These are phyloP conservation scores for Candida sp. DNA, from an alignment of 1,139 yeast genomes.

Conservation along the genomic window DNA sequence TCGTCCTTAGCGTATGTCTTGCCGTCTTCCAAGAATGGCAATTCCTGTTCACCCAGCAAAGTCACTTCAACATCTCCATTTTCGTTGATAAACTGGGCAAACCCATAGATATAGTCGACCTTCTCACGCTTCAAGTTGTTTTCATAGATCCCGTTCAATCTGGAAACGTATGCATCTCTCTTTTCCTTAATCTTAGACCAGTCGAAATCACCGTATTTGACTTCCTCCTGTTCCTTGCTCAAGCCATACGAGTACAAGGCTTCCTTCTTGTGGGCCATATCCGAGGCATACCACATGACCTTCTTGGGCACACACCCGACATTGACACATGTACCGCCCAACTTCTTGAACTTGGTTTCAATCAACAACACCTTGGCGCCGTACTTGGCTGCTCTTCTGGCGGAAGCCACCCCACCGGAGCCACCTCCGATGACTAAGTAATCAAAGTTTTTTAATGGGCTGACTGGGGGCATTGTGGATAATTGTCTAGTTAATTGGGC, in stretches of 20 bases:
- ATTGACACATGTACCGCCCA: slow-evolving; percentile 99
- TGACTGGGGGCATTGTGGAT: slow-evolving; percentile 49
- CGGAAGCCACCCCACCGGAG: slow-evolving; percentile 99
- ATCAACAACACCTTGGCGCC: slow-evolving; percentile 89
- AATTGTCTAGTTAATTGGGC: slow-evolving; percentile 28
- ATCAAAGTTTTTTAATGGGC: slow-evolving; percentile 64
- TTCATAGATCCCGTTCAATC: slow-evolving; percentile 94
- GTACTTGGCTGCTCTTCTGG: slow-evolving; percentile 93
- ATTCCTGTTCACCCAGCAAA: slow-evolving; percentile 45
- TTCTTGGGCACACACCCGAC: slow-evolving; percentile 99
- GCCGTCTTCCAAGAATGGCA: slow-evolving; percentile 34
- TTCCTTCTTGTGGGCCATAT: slow-evolving; percentile 73
- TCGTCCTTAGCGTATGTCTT: slow-evolving; percentile 46
- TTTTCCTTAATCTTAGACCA: slow-evolving; percentile 84
- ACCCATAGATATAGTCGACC: slow-evolving; percentile 88
- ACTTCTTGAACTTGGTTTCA: slow-evolving; percentile 66
- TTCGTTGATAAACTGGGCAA: slow-evolving; percentile 69
- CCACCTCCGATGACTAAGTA: slow-evolving; percentile 99
- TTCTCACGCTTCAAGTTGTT: slow-evolving; percentile 86
- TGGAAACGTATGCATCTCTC: slow-evolving; percentile 87
- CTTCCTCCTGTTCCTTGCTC: slow-evolving; percentile 47
- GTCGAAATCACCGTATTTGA: slow-evolving; percentile 63
- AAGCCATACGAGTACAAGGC: slow-evolving; percentile 88
- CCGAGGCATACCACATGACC: slow-evolving; percentile 98
- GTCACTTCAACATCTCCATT: slow-evolving; percentile 82